Evolutionary conservation across 768 basidiomycete genomes (phyloP).

Genomic region (Imleria badia): DNA sequence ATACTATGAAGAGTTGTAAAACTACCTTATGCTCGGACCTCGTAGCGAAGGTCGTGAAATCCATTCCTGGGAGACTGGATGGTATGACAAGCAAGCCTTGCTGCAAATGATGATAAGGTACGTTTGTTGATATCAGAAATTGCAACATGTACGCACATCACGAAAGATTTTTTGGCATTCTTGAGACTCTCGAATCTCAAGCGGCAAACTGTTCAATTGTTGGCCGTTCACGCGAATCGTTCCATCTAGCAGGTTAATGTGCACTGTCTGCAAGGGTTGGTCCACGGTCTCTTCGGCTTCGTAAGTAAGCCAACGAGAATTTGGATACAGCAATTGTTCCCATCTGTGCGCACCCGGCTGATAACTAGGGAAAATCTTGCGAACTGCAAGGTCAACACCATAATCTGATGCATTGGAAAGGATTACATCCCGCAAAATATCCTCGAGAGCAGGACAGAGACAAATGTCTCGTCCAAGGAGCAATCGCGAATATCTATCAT

Average conservation of each 20-base stretch:
- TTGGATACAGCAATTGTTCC: neutral
- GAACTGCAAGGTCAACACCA: constrained; percentile 14
- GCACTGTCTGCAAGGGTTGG: neutral
- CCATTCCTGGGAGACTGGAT: neutral
- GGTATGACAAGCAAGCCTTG: neutral
- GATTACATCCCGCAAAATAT: neutral
- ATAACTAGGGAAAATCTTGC: constrained; percentile 6
- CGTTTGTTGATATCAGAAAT: neutral
- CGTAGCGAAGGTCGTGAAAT: neutral
- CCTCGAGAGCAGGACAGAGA: constrained; percentile 21
- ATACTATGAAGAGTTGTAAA: too few relatives aligned
- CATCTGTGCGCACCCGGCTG: constrained; percentile 8
- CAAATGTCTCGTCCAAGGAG: constrained; percentile 24
- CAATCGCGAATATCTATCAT: neutral
- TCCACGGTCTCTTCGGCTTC: neutral
- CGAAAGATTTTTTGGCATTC: neutral
- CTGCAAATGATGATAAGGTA: neutral
- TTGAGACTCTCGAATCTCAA: neutral
- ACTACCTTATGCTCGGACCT: constrained; percentile 4
- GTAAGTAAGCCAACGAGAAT: constrained; percentile 15
- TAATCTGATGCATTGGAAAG: neutral
- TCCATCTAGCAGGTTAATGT: constrained; percentile 18
- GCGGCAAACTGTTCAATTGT: constrained; percentile 8
- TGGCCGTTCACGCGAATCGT: constrained; percentile 19
- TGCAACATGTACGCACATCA: neutral